These are phyloP conservation scores for Alisma plantagoaquatica DNA, from an alignment of 106 monocot species.

Conservation along the genomic window DNA sequence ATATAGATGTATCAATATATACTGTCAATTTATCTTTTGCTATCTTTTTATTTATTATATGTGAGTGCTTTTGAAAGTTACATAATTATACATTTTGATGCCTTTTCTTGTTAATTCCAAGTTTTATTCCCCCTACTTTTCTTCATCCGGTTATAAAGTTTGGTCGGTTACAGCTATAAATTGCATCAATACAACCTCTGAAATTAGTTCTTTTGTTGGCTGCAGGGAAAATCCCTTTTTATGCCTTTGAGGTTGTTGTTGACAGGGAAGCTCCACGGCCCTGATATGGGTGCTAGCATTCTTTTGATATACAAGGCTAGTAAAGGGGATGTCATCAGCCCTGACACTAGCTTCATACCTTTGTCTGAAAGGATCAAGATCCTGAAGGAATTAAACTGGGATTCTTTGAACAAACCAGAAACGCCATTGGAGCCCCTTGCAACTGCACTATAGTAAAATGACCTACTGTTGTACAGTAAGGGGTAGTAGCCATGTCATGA, in stretches of 20 bases:
- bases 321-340: constrained; percentile 30
- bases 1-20: too few species aligned
- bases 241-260: constrained; percentile 82
- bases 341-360: constrained; percentile 47
- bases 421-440: constrained; percentile 34
- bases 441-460: too few species aligned
- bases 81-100: not conserved
- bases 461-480: too few species aligned
- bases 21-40: not conserved
- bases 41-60: not conserved
- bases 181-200: not conserved
- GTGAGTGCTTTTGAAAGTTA: not conserved
- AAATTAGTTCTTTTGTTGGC: not conserved
- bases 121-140: not conserved
- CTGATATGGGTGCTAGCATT: constrained; percentile 84
- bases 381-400: constrained; percentile 74
- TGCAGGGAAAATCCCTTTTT: constrained; percentile 83
- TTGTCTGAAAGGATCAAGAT: constrained; percentile 70
- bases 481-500: too few species aligned
- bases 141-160: too few species aligned
- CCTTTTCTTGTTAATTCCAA: not conserved
- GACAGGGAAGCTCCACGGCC: constrained; percentile 95
- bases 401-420: constrained; percentile 29
- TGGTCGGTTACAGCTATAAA: too few species aligned
- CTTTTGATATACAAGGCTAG: constrained; percentile 61